Conservation (phyloP, 179 eudicot genomes). For the Carnegiea gigantea region DNA sequence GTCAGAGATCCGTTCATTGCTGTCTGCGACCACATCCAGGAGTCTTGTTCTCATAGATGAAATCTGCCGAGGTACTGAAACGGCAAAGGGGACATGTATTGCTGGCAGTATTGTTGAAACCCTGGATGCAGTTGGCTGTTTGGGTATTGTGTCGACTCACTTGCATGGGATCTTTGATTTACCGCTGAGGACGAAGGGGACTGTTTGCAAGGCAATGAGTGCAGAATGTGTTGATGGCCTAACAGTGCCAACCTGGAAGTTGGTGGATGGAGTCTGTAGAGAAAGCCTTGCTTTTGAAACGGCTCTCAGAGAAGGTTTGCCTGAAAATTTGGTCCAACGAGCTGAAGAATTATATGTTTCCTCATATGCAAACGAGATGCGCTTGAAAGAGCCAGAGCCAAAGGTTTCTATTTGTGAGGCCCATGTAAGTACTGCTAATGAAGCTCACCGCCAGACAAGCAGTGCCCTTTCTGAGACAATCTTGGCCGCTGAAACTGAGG, state of each 20-base stretch:
- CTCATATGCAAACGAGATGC: slow-evolving; percentile 37
- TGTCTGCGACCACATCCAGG: slow-evolving; percentile 67
- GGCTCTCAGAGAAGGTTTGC: slow-evolving; percentile 86
- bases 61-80: slow-evolving; percentile 96
- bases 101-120: slow-evolving; percentile 93
- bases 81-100: slow-evolving; percentile 92
- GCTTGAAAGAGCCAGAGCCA: slow-evolving; percentile 18
- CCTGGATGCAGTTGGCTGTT: slow-evolving; percentile 69
- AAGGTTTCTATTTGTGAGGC: slow-evolving; percentile 17
- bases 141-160: slow-evolving; percentile 91
- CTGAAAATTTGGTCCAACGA: slow-evolving; percentile 61
- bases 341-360: slow-evolving; percentile 75
- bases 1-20: slow-evolving; percentile 89
- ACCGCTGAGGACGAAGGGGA: slow-evolving; percentile 57
- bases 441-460: slow-evolving; percentile 18
- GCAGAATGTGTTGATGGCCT: slow-evolving; percentile 62
- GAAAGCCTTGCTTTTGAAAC: slow-evolving; percentile 99
- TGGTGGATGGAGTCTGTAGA: slow-evolving; percentile 86
- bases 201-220: slow-evolving; percentile 75
- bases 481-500: slow-evolving; percentile 27
- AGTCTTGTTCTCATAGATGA: slow-evolving; percentile 97
- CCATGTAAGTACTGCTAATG: slow-evolving; percentile 15
- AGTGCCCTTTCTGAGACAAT: slow-evolving; percentile 12
- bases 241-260: slow-evolving; percentile 84
- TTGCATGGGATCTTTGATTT: slow-evolving; percentile 87